Base-by-base conservation (phyloP, 108 stramenopile genomes). In the Fragilaria crotonensis region DNA sequence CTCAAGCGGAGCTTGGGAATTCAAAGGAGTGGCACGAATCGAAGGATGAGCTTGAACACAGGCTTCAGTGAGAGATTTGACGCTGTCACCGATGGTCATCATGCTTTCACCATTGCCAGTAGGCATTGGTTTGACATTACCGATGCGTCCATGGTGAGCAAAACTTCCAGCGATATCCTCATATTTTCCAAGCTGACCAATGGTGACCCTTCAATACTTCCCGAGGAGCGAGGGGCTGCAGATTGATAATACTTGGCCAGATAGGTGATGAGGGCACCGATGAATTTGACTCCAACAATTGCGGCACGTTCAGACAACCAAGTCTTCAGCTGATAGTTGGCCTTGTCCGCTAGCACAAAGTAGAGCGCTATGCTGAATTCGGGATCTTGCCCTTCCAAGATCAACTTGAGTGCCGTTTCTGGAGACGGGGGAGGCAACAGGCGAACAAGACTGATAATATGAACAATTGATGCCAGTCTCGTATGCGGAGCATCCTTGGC, bases 271-370 rank as follows among this genome's bases (percentile, higher is more conserved):
- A 94, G 63, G 5, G 72, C 62, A 5, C 76, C 52, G 11, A 77
- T 76, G 54, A 88, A 84, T 2, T 67, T 57, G 49, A 46, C 53
- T 36, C 52, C 72, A 41, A 41, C 11, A 41, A 7, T 41, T 55
- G 55, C n/a, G 3, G 41, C 30, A 30, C 86, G 71, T 30, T 95
- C 88, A n/a, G 51, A 54, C 45, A 95, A 64, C 83, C 81, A 95
- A 2, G 72, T 73, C 23, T 78, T 80, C 0, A 95, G 67, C 56
- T 83, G 81, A 33, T 89, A 65, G 56, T 81, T 78, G 36, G 85
- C 82, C 62, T 91, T 81, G 54, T 95, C 93, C 0, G 87, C 82
- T 84, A 88, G 84, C 9, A 88, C 77, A 66, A 84, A 86, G 7
- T 89, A 89, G 30, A 91, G 68, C 0, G 86, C 78, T 41, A 90